phyloP scores from a whole-genome alignment of 345 rosid species.

The Brassica incana region DNA sequence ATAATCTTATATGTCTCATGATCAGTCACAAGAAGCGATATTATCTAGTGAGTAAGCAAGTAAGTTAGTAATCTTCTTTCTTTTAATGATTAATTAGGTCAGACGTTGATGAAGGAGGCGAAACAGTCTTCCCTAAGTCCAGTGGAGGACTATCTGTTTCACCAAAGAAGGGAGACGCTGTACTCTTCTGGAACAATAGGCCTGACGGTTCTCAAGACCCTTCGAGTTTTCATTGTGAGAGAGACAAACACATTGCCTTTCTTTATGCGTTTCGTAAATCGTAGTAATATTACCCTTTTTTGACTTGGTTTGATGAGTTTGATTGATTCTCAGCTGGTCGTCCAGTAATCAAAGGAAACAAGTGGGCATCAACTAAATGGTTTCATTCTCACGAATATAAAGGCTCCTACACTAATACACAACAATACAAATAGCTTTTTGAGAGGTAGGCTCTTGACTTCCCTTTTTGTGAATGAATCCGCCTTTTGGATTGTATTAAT shows the following conservation, averaged over 20 bases:
- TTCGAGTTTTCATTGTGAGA: slow-evolving; percentile 77
- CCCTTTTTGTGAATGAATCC: not conserved
- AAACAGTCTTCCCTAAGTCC: slow-evolving; percentile 83
- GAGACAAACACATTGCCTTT: slow-evolving; percentile 9
- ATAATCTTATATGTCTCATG: not conserved
- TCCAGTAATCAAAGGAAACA: slow-evolving; percentile 81
- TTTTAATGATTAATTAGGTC: slow-evolving; percentile 41
- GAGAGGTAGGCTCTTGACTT: slow-evolving; percentile 11
- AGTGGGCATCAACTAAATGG: slow-evolving; percentile 96
- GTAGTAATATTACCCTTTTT: not conserved
- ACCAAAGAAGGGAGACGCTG: slow-evolving; percentile 91
- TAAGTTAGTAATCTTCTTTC: not conserved
- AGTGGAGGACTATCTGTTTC: slow-evolving; percentile 68
- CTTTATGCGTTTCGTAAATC: not conserved
- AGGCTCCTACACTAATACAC: slow-evolving; percentile 31
- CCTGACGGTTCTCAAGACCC: slow-evolving; percentile 74
- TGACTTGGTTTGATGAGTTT: not conserved
- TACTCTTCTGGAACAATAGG: slow-evolving; percentile 89
- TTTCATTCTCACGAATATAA: slow-evolving; percentile 50
- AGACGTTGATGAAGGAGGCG: slow-evolving; percentile 95
- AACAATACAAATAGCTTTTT: not conserved
- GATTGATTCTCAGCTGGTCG: slow-evolving; percentile 64
- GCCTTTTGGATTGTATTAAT: not conserved
- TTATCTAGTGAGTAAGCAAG: not conserved
- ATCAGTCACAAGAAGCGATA: not conserved